Evolutionary conservation across 495 filamentous ascomycete species (phyloP).

Genomic region (Hypoxylon trugodes): DNA sequence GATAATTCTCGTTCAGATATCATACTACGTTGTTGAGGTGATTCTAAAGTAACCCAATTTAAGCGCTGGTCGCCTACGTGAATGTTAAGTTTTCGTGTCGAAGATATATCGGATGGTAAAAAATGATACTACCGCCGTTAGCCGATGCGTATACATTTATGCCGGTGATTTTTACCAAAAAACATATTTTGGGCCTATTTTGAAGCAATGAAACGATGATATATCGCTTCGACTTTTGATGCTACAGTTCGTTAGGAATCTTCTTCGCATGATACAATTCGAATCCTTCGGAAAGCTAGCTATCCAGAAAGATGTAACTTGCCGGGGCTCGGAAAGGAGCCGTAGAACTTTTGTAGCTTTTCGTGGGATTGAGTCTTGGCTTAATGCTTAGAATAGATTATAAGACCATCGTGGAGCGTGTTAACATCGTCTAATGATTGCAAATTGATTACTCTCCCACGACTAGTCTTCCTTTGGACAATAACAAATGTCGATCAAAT

Average conservation of each 20-base stretch:
- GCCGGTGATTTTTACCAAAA: constrained; percentile 8
- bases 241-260: background rate
- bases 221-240: constrained; percentile 7
- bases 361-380: background rate
- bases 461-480: background rate
- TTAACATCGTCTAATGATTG: background rate
- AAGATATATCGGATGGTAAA: constrained; percentile 9
- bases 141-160: constrained; percentile 11
- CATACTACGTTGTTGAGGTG: constrained; percentile 15
- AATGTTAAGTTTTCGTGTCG: background rate
- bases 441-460: background rate
- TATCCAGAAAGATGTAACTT: background rate
- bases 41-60: constrained; percentile 1
- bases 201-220: constrained; percentile 15
- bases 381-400: background rate
- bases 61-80: no score
- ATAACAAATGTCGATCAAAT: background rate
- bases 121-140: background rate
- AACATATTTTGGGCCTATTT: background rate
- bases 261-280: background rate
- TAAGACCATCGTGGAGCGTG: background rate
- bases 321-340: background rate
- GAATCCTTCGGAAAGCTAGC: no score
- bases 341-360: background rate
- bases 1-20: constrained; percentile 13